Percentiles rank a stretch among this genome's conserved stretches.
Conservation (phyloP, 2,329 filamentous ascomycete genomes). For the Nigrospora sphaerica region DNA sequence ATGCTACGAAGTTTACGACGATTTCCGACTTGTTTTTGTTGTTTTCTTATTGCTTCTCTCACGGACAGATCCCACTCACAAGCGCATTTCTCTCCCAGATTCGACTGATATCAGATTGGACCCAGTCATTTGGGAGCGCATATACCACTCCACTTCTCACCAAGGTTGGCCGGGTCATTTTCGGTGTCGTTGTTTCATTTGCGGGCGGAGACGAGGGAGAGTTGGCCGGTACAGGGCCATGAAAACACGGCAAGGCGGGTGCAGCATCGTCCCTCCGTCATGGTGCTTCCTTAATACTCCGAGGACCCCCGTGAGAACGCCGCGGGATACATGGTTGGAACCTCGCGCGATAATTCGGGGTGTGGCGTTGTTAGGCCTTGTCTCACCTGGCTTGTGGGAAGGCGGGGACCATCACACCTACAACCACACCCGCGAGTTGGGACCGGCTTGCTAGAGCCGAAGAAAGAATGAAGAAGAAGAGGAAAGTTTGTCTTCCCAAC, state of each 20-base stretch:
- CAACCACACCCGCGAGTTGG: slow-evolving; percentile 1
- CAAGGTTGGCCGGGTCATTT: slow-evolving; percentile 42
- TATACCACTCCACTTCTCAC: slow-evolving; percentile 39
- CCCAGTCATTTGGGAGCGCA: slow-evolving; percentile 37
- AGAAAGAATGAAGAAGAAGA: slow-evolving; percentile 8
- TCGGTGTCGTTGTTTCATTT: slow-evolving; percentile 27
- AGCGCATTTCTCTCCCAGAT: slow-evolving; percentile 15
- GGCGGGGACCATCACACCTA: too few species aligned
- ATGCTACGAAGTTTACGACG: slow-evolving; percentile 9
- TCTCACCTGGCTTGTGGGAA: neutral
- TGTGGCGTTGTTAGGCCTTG: neutral
- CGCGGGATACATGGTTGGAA: neutral
- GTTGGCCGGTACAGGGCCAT: slow-evolving; percentile 24
- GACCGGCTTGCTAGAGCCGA: slow-evolving; percentile 3
- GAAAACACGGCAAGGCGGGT: slow-evolving; percentile 5
- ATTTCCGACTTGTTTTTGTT: slow-evolving; percentile 23
- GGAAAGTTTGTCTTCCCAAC: slow-evolving; percentile 18
- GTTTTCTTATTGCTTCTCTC: slow-evolving; percentile 18
- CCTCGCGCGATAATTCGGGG: neutral
- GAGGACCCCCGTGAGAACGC: slow-evolving; percentile 14
- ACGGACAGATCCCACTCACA: slow-evolving; percentile 19
- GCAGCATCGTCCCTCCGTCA: slow-evolving; percentile 14
- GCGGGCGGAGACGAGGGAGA: slow-evolving; percentile 9
- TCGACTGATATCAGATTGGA: slow-evolving; percentile 41
- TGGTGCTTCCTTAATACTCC: slow-evolving; percentile 13